Base-by-base conservation (phyloP, 75 land plant species). In the Selaginella tamariscina region DNA sequence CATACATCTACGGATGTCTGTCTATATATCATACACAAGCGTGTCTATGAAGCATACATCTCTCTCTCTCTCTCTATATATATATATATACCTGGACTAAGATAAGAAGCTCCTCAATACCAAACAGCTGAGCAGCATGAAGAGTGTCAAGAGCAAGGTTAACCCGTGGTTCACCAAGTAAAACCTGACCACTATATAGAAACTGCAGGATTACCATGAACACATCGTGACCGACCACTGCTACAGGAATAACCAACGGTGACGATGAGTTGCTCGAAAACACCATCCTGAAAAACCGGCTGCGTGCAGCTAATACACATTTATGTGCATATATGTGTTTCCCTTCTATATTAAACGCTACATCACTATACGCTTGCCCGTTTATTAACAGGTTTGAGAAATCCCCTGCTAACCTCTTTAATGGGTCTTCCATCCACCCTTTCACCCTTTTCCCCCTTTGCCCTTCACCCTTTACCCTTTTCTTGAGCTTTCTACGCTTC, bases 301-400 rank as follows among this genome's bases (percentile, higher is more conserved):
- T 82, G 13, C 94, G 69, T 0, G 94, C 94, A 1, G 94, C 89
- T 2, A 89, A 74, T 72, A 89, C 86, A 74, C 94, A 89, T 28
- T 81, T 74, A 82, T 89, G 94, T 24, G 87, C 94, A 56, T 86
- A 88, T n/a, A 89, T 87, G 1, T 84, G 72, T 21, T 86, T 78
- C 2, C 90, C 94, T 69, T 89, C 94, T 0, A 89, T 83, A 29
- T 71, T 75, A 69, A 89, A 89, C 27, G 85, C 82, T 11, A 89
- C 89, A 65, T 89, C 94, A 54, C 85, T 82, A 75, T 86, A 88
- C 18, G 91, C 91, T 65, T 85, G 88, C n/a, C 90, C 94, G 69
- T 80, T 82, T 72, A 82, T 77, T 8, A 89, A 78, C 1, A 89
- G 85, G 69, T 84, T 89, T 27, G 86, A 81, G 65, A 81, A 89